Conservation (phyloP, 1,284 basidiomycete genomes). For the Inonotus hispidus region DNA sequence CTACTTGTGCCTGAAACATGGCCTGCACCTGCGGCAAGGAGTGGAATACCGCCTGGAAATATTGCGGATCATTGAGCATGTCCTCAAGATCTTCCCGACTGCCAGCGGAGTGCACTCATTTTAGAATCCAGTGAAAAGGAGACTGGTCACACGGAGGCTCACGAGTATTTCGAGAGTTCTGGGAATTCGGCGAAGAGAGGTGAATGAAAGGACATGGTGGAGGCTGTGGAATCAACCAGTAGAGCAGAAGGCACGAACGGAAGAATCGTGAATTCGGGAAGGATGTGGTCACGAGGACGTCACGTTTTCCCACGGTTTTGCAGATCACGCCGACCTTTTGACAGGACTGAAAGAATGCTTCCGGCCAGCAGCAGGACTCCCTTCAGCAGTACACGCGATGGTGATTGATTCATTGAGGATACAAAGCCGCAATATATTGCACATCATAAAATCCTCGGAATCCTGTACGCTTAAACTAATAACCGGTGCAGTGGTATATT, state of each 20-base stretch:
- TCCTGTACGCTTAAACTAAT: no score
- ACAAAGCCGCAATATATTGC: no score
- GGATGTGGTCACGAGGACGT: not conserved
- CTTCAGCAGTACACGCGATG: not conserved
- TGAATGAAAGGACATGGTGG: constrained; percentile 24
- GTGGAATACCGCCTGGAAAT: constrained; percentile 85
- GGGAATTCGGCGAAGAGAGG: constrained; percentile 61
- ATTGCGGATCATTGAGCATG: constrained; percentile 70
- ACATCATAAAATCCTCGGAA: no score
- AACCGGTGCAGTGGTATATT: no score
- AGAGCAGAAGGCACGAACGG: not conserved
- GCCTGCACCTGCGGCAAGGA: constrained; percentile 68
- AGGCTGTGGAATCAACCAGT: not conserved
- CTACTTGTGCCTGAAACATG: constrained; percentile 69
- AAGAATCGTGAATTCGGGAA: not conserved
- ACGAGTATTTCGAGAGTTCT: constrained; percentile 67
- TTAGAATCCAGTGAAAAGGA: not conserved
- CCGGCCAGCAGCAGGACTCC: not conserved
- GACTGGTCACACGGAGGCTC: constrained; percentile 25
- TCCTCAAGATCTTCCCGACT: constrained; percentile 88
- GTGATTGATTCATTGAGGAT: not conserved
- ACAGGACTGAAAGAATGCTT: no score
- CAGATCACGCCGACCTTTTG: no score
- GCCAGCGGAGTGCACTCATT: constrained; percentile 15
- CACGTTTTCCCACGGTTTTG: no score